phyloP scores from a whole-genome alignment of 257 asterid species.

The Primulina tabacum region DNA sequence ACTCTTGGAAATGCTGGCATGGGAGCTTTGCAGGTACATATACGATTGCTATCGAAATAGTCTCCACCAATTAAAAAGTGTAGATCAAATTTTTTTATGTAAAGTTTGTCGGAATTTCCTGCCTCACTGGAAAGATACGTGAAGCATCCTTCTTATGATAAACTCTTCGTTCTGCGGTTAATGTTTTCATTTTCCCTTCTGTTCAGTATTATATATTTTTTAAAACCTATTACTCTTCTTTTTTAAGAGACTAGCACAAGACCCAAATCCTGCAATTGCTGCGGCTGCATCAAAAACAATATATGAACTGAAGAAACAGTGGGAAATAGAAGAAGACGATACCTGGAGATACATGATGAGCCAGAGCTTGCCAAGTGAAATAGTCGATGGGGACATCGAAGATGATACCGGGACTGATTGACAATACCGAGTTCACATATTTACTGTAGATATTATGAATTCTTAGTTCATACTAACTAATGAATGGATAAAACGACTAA shows the following conservation, averaged over 20 bases:
- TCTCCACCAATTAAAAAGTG: no score
- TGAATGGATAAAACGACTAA: no score
- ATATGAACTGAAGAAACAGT: conserved; percentile 72
- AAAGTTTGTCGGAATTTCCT: no score
- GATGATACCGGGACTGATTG: conserved; percentile 33
- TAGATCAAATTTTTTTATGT: no score
- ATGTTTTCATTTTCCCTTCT: background rate
- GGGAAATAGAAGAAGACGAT: conserved; percentile 96
- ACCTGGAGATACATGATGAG: conserved; percentile 94
- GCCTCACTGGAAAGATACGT: no score
- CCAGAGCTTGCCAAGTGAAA: conserved; percentile 28
- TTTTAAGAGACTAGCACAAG: conserved; percentile 80
- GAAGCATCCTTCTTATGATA: no score
- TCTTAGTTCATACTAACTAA: no score
- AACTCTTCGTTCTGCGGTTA: background rate
- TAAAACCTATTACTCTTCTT: background rate
- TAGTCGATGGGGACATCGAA: conserved; percentile 24
- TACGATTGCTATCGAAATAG: background rate
- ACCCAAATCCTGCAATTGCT: conserved; percentile 84
- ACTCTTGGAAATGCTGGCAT: conserved; percentile 97
- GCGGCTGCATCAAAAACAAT: conserved; percentile 86
- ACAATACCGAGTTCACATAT: background rate
- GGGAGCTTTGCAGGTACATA: conserved; percentile 88
- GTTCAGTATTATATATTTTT: background rate
- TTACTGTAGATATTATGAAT: conserved; percentile 22